These are phyloP conservation scores for Rhodocollybia butyracea DNA, from an alignment of 768 basidiomycete genomes.

Conservation along the genomic window DNA sequence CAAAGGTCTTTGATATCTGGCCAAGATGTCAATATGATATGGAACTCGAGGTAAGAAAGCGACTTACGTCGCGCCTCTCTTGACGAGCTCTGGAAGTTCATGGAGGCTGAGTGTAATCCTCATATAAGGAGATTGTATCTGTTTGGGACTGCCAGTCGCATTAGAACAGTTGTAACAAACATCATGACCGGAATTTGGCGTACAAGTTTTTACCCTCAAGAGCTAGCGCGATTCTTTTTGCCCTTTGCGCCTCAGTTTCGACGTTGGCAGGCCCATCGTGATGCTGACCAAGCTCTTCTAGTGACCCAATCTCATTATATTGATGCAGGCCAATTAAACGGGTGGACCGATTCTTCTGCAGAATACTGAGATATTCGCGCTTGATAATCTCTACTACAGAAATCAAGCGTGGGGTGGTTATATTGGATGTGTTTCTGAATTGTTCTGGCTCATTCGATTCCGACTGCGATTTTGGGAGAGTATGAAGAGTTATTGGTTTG, in stretches of 20 bases:
- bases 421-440: slow-evolving; percentile 16
- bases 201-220: slow-evolving; percentile 48
- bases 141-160: slow-evolving; percentile 39
- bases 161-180: neutral
- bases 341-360: slow-evolving; percentile 39
- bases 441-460: slow-evolving; percentile 6
- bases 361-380: slow-evolving; percentile 63
- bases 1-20: slow-evolving; percentile 56
- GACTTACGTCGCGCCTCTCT: slow-evolving; percentile 51
- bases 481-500: slow-evolving; percentile 54
- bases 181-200: neutral
- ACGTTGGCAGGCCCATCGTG: slow-evolving; percentile 10
- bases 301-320: slow-evolving; percentile 66
- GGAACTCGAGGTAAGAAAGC: neutral
- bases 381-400: slow-evolving; percentile 84
- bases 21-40: neutral
- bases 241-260: slow-evolving; percentile 27
- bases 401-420: slow-evolving; percentile 59
- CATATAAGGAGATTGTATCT: slow-evolving; percentile 64
- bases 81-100: slow-evolving; percentile 36
- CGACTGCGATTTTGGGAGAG: slow-evolving; percentile 39
- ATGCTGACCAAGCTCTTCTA: slow-evolving; percentile 43
- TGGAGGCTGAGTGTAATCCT: slow-evolving; percentile 57
- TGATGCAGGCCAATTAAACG: slow-evolving; percentile 61
- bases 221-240: slow-evolving; percentile 35